A percentile compares a stretch with the other conserved stretches of the same genome.
These are phyloP conservation scores for Lomentospora prolificans DNA, from an alignment of 2,329 filamentous ascomycete species.

Conservation along the genomic window DNA sequence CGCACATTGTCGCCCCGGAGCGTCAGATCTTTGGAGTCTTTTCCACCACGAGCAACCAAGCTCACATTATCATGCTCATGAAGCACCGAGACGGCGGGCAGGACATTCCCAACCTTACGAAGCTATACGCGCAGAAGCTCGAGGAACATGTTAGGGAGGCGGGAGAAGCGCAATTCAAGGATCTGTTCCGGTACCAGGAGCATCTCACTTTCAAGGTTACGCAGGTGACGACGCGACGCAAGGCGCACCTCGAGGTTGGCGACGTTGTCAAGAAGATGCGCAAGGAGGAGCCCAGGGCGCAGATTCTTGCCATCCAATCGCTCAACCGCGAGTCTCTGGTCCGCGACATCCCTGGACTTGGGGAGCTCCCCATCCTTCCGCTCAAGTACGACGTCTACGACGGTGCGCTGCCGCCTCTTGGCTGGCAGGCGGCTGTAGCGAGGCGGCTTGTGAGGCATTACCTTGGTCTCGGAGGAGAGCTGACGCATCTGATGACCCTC, in stretches of 20 bases:
- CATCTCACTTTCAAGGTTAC: slow-evolving; percentile 75
- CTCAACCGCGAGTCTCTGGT: slow-evolving; percentile 71
- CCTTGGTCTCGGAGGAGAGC: slow-evolving; percentile 85
- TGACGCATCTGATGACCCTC: slow-evolving; percentile 77
- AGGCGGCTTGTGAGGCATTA: slow-evolving; percentile 83
- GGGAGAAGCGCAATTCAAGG: slow-evolving; percentile 56
- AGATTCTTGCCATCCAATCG: slow-evolving; percentile 84
- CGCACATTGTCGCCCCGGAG: slow-evolving; percentile 84
- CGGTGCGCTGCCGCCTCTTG: slow-evolving; percentile 78
- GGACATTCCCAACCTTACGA: slow-evolving; percentile 81
- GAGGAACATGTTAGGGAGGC: slow-evolving; percentile 55
- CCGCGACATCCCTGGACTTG: slow-evolving; percentile 75
- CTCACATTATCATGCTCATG: slow-evolving; percentile 81
- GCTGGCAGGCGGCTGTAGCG: slow-evolving; percentile 86
- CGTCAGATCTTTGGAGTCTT: slow-evolving; percentile 90
- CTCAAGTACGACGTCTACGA: slow-evolving; percentile 77
- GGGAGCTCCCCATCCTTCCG: slow-evolving; percentile 73
- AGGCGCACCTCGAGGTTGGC: slow-evolving; percentile 77
- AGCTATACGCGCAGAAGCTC: slow-evolving; percentile 73
- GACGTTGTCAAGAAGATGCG: slow-evolving; percentile 85
- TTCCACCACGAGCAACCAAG: slow-evolving; percentile 69
- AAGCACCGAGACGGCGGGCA: slow-evolving; percentile 66
- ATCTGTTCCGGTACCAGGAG: slow-evolving; percentile 79
- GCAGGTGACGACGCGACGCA: slow-evolving; percentile 81
- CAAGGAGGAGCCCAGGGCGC: slow-evolving; percentile 70